Conservation (phyloP, 306 rosid genomes). For the Malus sieversii region DNA sequence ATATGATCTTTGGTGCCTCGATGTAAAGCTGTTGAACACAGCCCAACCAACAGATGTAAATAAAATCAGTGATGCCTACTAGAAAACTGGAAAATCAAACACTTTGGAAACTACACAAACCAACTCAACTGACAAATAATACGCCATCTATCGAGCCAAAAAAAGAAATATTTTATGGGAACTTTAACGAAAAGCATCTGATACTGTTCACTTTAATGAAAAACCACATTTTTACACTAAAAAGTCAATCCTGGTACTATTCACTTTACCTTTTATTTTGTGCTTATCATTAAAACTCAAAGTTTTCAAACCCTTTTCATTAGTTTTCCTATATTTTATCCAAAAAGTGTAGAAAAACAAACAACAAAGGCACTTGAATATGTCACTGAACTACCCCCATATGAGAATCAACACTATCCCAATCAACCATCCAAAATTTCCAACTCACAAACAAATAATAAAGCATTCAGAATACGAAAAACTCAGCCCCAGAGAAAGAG, state of each 20-base stretch:
- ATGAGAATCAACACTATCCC: not conserved
- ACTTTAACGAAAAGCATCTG: too few relatives aligned
- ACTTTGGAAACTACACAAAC: not conserved
- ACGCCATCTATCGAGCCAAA: not conserved
- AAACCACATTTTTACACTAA: too few relatives aligned
- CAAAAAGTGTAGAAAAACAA: not conserved
- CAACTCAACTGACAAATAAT: not conserved
- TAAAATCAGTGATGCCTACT: not conserved
- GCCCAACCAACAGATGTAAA: not conserved
- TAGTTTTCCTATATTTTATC: too few relatives aligned
- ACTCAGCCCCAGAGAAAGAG: not conserved
- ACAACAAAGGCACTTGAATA: not conserved
- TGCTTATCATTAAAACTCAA: too few relatives aligned
- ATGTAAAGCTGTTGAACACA: not conserved
- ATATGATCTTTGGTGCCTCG: not conserved
- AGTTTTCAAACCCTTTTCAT: too few relatives aligned
- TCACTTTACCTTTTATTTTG: too few relatives aligned
- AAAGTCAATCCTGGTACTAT: too few relatives aligned
- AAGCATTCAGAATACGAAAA: not conserved
- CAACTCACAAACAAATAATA: not conserved
- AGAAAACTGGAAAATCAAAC: not conserved
- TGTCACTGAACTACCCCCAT: not conserved
- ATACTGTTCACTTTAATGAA: too few relatives aligned
- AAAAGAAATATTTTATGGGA: too few relatives aligned
- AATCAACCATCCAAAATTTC: not conserved